These are phyloP conservation scores for Dalbergia cultrata DNA, from an alignment of 306 rosid genomes.

Conservation along the genomic window DNA sequence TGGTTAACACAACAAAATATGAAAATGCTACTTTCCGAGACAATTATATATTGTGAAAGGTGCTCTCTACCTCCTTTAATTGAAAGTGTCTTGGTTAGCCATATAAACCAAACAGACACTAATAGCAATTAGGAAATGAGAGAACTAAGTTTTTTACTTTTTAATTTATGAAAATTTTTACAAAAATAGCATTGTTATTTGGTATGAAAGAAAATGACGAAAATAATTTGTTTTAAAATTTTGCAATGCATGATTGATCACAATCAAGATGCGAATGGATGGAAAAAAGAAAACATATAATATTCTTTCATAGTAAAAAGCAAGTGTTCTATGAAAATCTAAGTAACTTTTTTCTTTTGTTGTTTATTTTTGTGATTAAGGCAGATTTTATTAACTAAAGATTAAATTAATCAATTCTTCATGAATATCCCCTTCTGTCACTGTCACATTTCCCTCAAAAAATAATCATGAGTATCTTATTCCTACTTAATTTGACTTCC, in stretches of 20 bases:
- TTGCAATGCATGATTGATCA: background rate
- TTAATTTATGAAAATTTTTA: too few species aligned
- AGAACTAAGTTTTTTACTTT: background rate
- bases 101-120: too few species aligned
- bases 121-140: background rate
- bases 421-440: background rate
- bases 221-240: too few species aligned
- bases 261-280: too few species aligned
- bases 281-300: too few species aligned
- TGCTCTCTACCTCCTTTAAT: background rate
- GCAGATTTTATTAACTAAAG: slow-evolving; percentile 14
- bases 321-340: too few species aligned
- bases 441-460: slow-evolving; percentile 27
- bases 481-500: slow-evolving; percentile 14
- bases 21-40: too few species aligned
- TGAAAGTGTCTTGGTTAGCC: too few species aligned
- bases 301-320: background rate
- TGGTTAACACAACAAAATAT: too few species aligned
- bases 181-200: too few species aligned
- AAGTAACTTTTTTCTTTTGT: too few species aligned
- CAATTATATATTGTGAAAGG: too few species aligned
- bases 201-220: background rate
- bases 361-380: slow-evolving; percentile 14
- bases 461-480: slow-evolving; percentile 35
- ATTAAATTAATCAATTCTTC: background rate